Evolutionary conservation across 176 grass and related monocot genomes (phyloP), one percentile per base, ranked within the genome.

Genomic region (Tillandsia leiboldiana): DNA sequence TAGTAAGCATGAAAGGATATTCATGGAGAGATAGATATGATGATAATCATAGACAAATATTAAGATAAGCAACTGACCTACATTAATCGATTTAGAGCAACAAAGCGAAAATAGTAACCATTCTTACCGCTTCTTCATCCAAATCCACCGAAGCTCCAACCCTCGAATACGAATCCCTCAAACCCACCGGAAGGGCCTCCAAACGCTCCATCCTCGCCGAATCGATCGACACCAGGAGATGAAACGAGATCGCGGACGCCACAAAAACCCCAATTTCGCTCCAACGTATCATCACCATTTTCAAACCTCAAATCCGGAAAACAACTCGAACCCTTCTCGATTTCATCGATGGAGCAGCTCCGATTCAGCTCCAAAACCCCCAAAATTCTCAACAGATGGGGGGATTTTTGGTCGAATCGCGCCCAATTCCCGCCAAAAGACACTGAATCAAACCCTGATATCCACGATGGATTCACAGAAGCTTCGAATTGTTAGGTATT

Each of bases 61-160:
- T 42, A 42, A 42, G 33, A 42, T 42, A 6, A 42, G 33, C 33
- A 42, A 42, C 33, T 42, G 1, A 42, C 33, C 33, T 42, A 42
- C 33, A 42, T 58, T 58, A 58, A 1, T 58, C 18, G 13, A n/a
- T 58, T 58, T 58, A 5, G 14, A 15, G 9, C 2, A 61, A 61
- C 56, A 23, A 18, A 18, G n/a, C 22, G 5, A 18, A 18, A 61
- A 61, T 14, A 61, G 13, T 42, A n/a, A 61, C 15, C 18, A n/a
- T 48, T 51, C 66, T 88, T 63, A 84, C 86, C 78, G 70, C 5
- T 17, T 67, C 67, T 51, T 71, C 69, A 42, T 84, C 81, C 11
- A 84, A 74, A 78, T 81, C 61, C 22, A 66, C 63, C 65, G 80
- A 52, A 52, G 65, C 42, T n/a, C 33, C 28, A 27, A 49, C 33